A percentile compares a stretch with the other conserved stretches of the same genome.
phyloP scores from a whole-genome alignment of 495 filamentous ascomycete species.

The Penicilliopsis zonata region DNA sequence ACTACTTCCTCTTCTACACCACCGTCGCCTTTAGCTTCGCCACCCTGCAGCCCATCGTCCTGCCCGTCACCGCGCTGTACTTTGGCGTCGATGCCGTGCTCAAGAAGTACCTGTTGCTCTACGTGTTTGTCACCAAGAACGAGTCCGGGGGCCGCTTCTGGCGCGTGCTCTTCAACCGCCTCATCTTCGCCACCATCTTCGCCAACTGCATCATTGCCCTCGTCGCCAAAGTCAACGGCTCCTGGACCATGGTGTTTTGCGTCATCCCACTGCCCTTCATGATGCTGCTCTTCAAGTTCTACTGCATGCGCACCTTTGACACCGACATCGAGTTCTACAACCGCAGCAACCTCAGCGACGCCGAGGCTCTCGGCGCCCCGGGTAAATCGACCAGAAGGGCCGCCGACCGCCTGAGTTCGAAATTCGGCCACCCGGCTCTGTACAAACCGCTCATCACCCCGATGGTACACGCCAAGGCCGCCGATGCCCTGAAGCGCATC shows the following conservation, averaged over 20 bases:
- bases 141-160: conserved; percentile 94
- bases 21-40: conserved; percentile 83
- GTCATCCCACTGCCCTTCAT: conserved; percentile 71
- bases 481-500: conserved; percentile 66
- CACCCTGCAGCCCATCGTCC: conserved; percentile 74
- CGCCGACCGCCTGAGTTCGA: conserved; percentile 60
- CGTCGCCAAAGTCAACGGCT: conserved; percentile 48
- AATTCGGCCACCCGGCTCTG: conserved; percentile 86
- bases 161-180: conserved; percentile 80
- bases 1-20: conserved; percentile 85
- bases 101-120: conserved; percentile 91
- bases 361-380: conserved; percentile 40
- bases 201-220: conserved; percentile 71
- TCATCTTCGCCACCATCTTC: conserved; percentile 72
- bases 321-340: conserved; percentile 65
- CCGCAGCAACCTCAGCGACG: conserved; percentile 43
- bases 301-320: conserved; percentile 69
- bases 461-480: conserved; percentile 88
- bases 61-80: conserved; percentile 86
- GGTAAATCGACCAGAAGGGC: conserved; percentile 36
- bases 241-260: conserved; percentile 47
- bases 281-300: conserved; percentile 75
- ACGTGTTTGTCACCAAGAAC: conserved; percentile 91
- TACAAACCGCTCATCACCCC: conserved; percentile 83
- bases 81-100: conserved; percentile 77